These are phyloP conservation scores for Carpinus viminea DNA, from an alignment of 306 rosid species.

Conservation along the genomic window DNA sequence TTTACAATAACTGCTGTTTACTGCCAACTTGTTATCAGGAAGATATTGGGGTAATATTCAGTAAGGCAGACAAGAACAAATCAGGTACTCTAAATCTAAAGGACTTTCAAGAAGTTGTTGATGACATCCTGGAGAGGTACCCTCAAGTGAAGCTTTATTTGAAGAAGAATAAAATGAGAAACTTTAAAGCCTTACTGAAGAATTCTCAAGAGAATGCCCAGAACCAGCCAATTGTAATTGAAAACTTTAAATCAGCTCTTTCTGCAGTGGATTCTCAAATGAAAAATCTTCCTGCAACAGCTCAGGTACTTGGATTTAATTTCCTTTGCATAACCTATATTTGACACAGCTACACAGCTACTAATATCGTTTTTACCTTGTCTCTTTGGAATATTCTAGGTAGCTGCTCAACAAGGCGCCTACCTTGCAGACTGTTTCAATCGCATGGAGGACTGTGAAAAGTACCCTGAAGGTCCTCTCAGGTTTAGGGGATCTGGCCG, in stretches of 20 bases:
- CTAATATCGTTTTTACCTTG: background rate
- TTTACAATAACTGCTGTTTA: background rate
- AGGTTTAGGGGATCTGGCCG: constrained; percentile 92
- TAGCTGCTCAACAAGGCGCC: constrained; percentile 90
- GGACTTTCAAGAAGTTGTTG: constrained; percentile 63
- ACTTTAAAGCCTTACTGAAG: constrained; percentile 65
- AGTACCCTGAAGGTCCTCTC: constrained; percentile 87
- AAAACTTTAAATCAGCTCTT: constrained; percentile 74
- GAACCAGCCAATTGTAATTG: constrained; percentile 61
- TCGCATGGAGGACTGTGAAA: constrained; percentile 77
- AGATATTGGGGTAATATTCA: constrained; percentile 75
- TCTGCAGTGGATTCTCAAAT: constrained; percentile 91
- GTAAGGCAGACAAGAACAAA: constrained; percentile 77
- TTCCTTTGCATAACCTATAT: constrained; percentile 9
- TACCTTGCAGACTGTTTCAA: constrained; percentile 84
- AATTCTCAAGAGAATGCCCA: constrained; percentile 56
- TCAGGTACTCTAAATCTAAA: constrained; percentile 77
- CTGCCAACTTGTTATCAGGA: constrained; percentile 47
- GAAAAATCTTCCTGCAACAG: constrained; percentile 97
- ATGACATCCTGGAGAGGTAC: constrained; percentile 83
- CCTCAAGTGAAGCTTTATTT: constrained; percentile 89
- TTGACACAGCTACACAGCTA: background rate
- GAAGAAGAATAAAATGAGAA: constrained; percentile 67
- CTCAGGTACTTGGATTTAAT: constrained; percentile 56
- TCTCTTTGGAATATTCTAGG: constrained; percentile 41